phyloP scores from a whole-genome alignment of 2,329 filamentous ascomycete species.

The Colletotrichum salicis region DNA sequence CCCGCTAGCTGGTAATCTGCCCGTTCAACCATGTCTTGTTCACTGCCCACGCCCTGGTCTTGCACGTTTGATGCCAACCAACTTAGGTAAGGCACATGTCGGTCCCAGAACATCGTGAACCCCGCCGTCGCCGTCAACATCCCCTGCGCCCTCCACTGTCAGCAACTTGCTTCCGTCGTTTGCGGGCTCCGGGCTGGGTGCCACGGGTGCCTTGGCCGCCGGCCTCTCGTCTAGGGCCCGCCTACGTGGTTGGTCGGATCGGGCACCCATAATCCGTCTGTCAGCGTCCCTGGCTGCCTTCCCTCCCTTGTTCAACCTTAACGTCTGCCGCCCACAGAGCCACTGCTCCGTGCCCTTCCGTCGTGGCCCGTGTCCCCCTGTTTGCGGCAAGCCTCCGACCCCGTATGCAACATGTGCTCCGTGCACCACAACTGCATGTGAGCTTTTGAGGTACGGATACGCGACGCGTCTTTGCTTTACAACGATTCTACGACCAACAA shows the following conservation, averaged over 20 bases:
- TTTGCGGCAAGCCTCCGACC: conserved; percentile 1
- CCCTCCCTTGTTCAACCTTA: conserved; percentile 19
- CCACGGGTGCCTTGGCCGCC: not conserved
- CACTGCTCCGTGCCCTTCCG: not conserved
- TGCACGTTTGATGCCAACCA: not conserved
- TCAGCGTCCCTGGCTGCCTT: not conserved
- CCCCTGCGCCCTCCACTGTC: not conserved
- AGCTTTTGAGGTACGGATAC: no score
- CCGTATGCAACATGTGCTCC: not conserved
- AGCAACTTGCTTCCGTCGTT: not conserved
- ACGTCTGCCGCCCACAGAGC: conserved; percentile 2
- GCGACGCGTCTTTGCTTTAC: conserved; percentile 22
- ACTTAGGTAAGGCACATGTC: not conserved
- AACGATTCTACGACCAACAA: not conserved
- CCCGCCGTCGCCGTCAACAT: not conserved
- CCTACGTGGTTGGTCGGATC: not conserved
- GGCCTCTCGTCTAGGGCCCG: not conserved
- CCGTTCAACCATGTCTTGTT: not conserved
- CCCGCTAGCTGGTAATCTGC: not conserved
- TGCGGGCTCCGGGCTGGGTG: not conserved
- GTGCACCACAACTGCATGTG: conserved; percentile 3
- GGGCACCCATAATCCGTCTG: not conserved
- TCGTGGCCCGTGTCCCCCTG: not conserved
- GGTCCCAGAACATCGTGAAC: not conserved
- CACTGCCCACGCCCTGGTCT: not conserved